phyloP scores from a whole-genome alignment of 2,329 filamentous ascomycete species.

The Macroventuria anomochaeta region DNA sequence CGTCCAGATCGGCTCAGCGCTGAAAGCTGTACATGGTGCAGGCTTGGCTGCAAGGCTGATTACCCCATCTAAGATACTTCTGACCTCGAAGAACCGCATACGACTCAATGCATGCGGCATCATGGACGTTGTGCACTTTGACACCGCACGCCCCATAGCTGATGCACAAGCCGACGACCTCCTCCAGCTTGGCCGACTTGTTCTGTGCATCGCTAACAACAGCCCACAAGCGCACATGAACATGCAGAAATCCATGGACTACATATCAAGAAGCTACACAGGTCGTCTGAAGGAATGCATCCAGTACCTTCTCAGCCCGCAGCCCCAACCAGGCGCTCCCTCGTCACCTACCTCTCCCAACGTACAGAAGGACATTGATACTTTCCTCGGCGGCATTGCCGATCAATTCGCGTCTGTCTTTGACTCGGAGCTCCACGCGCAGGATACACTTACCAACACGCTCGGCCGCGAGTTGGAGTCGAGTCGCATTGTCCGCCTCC shows the following conservation, averaged over 20 bases:
- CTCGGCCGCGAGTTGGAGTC: slow-evolving; percentile 88
- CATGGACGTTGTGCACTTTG: slow-evolving; percentile 86
- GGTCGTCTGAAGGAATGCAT: slow-evolving; percentile 79
- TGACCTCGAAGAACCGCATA: slow-evolving; percentile 90
- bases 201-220: slow-evolving; percentile 81
- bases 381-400: slow-evolving; percentile 79
- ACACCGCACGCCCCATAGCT: slow-evolving; percentile 68
- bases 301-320: slow-evolving; percentile 77
- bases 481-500: slow-evolving; percentile 77
- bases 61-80: slow-evolving; percentile 83
- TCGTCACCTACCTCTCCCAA: slow-evolving; percentile 38
- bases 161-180: slow-evolving; percentile 91
- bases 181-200: slow-evolving; percentile 79
- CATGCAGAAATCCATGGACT: slow-evolving; percentile 73
- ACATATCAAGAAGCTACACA: slow-evolving; percentile 78
- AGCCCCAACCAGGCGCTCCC: slow-evolving; percentile 32
- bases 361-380: slow-evolving; percentile 74
- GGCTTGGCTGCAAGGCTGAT: slow-evolving; percentile 86
- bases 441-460: slow-evolving; percentile 75
- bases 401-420: slow-evolving; percentile 76
- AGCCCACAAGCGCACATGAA: slow-evolving; percentile 66
- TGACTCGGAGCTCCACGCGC: slow-evolving; percentile 78
- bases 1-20: slow-evolving; percentile 85
- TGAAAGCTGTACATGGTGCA: slow-evolving; percentile 82
- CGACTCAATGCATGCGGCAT: slow-evolving; percentile 88